Evolutionary conservation across 2,329 filamentous ascomycete genomes (phyloP).

Genomic region (Paracorniculantispora psalliotae): DNA sequence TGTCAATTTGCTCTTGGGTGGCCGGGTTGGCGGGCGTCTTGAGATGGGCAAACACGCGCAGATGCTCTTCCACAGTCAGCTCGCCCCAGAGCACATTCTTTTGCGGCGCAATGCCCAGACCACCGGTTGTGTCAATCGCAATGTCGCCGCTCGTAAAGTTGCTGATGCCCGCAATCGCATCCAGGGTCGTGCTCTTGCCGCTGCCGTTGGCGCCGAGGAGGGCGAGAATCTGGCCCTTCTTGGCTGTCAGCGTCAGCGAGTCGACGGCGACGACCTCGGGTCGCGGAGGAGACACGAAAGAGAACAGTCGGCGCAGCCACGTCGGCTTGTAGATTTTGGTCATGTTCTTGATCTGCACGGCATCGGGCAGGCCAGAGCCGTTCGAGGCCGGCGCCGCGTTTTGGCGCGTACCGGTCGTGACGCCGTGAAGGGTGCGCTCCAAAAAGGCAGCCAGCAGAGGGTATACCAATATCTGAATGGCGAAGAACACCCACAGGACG

Average conservation of each 20-base stretch:
- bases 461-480: slow-evolving; percentile 65
- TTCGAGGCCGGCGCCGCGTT: slow-evolving; percentile 29
- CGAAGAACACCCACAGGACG: slow-evolving; percentile 66
- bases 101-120: slow-evolving; percentile 69
- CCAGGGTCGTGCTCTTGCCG: slow-evolving; percentile 64
- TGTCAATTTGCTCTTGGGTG: slow-evolving; percentile 34
- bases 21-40: slow-evolving; percentile 50
- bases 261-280: slow-evolving; percentile 70
- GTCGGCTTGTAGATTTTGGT: slow-evolving; percentile 70
- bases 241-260: slow-evolving; percentile 60
- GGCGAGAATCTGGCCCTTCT: slow-evolving; percentile 72
- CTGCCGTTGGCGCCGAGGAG: slow-evolving; percentile 62
- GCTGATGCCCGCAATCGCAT: slow-evolving; percentile 26
- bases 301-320: slow-evolving; percentile 48
- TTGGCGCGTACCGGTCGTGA: slow-evolving; percentile 56
- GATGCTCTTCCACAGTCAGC: slow-evolving; percentile 66
- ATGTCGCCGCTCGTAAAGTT: slow-evolving; percentile 53
- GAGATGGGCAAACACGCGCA: slow-evolving; percentile 63
- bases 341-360: slow-evolving; percentile 64
- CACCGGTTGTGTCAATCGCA: slow-evolving; percentile 61
- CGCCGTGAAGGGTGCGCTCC: slow-evolving; percentile 48
- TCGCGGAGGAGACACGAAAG: slow-evolving; percentile 42
- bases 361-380: slow-evolving; percentile 31
- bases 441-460: slow-evolving; percentile 66
- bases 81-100: slow-evolving; percentile 74